A percentile compares a stretch with the other conserved stretches of the same genome.
These are phyloP conservation scores for Straminergon stramineum DNA, from an alignment of 225 moss, liverwort and hornwort genomes.

Conservation along the genomic window DNA sequence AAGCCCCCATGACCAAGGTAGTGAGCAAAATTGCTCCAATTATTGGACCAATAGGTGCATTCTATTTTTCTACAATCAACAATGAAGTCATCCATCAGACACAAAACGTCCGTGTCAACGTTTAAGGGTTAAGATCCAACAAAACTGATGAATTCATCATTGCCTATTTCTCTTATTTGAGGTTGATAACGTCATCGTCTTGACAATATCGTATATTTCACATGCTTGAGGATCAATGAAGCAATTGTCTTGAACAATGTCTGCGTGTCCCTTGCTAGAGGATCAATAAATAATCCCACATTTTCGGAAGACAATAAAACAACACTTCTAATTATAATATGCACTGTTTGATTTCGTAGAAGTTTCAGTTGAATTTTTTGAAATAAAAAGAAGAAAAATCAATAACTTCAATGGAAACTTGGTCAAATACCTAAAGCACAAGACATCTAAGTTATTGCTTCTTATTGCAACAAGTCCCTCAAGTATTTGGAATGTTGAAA, in stretches of 20 bases:
- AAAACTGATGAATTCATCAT: neutral
- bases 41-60: too few species aligned
- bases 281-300: neutral
- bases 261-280: neutral
- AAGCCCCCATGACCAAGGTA: too few species aligned
- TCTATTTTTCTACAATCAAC: too few species aligned
- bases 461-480: neutral
- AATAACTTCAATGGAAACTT: too few species aligned
- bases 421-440: neutral
- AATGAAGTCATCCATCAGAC: too few species aligned
- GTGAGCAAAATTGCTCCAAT: too few species aligned
- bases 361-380: neutral
- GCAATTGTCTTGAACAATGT: neutral
- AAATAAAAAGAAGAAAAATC: neutral
- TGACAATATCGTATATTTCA: neutral
- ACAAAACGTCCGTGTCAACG: too few species aligned
- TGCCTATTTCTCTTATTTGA: neutral
- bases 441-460: neutral
- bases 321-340: neutral
- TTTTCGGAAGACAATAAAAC: neutral
- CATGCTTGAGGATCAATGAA: neutral
- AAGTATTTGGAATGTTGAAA: too few species aligned
- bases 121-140: too few species aligned
- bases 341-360: neutral
- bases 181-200: neutral